Percentiles rank a stretch among this genome's conserved stretches.
These are phyloP conservation scores for Botrytis galanthina DNA, from an alignment of 2,329 filamentous ascomycete species.

Conservation along the genomic window DNA sequence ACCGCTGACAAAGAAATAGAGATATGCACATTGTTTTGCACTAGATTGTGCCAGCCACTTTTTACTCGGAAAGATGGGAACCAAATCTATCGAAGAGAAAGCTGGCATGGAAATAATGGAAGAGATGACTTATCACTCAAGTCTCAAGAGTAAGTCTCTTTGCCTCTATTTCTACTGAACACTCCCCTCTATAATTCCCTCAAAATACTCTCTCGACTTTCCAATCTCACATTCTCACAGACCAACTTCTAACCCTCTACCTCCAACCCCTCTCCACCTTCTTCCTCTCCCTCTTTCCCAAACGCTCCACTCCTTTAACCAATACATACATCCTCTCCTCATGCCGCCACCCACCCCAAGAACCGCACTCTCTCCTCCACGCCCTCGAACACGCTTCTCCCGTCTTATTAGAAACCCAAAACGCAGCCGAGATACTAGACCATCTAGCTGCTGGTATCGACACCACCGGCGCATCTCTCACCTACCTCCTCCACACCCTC, in stretches of 20 bases:
- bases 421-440: slow-evolving; percentile 67
- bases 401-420: slow-evolving; percentile 46
- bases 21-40: slow-evolving; percentile 60
- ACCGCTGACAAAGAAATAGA: neutral
- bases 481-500: slow-evolving; percentile 70
- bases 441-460: slow-evolving; percentile 71
- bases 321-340: slow-evolving; percentile 56
- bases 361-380: slow-evolving; percentile 55
- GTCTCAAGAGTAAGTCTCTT: slow-evolving; percentile 57
- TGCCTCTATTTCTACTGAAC: neutral
- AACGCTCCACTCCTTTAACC: slow-evolving; percentile 47
- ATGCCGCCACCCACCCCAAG: slow-evolving; percentile 45
- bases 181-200: neutral
- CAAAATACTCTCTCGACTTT: neutral
- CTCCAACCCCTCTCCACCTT: slow-evolving; percentile 97
- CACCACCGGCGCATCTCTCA: slow-evolving; percentile 67
- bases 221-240: slow-evolving; percentile 43
- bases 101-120: slow-evolving; percentile 66
- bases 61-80: slow-evolving; percentile 61
- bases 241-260: slow-evolving; percentile 55
- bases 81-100: slow-evolving; percentile 54
- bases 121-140: slow-evolving; percentile 66
- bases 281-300: slow-evolving; percentile 71
- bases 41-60: slow-evolving; percentile 68
- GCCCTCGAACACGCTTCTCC: slow-evolving; percentile 54